These are phyloP conservation scores for Lagenidium giganteum DNA, from an alignment of 352 stramenopile genomes.

Conservation along the genomic window DNA sequence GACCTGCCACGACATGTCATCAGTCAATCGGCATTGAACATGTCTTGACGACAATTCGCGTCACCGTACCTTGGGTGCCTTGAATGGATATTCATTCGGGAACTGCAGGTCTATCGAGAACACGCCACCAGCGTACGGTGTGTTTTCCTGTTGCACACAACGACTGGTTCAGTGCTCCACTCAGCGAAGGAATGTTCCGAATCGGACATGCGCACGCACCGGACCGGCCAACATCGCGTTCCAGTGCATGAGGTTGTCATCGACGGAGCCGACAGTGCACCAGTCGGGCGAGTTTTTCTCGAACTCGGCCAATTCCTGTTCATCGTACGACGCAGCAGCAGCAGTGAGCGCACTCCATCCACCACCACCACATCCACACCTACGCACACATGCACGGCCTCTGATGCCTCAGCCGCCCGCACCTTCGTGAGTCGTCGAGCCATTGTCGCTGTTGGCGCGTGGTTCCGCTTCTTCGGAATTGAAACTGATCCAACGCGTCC, in stretches of 20 bases:
- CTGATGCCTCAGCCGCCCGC: slow-evolving; percentile 3
- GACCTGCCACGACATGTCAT: slow-evolving; percentile 26
- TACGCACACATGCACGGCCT: too few species aligned
- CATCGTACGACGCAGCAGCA: too few species aligned
- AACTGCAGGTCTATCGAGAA: slow-evolving; percentile 94
- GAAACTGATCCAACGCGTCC: too few species aligned
- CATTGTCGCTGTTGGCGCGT: too few species aligned
- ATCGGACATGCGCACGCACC: slow-evolving; percentile 40
- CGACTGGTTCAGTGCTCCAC: too few species aligned
- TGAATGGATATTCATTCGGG: slow-evolving; percentile 93
- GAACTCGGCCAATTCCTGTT: slow-evolving; percentile 82
- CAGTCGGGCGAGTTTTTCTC: slow-evolving; percentile 80
- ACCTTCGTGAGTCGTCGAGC: slow-evolving; percentile 72
- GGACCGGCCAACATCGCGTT: slow-evolving; percentile 79
- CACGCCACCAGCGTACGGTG: slow-evolving; percentile 76
- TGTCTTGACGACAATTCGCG: too few species aligned
- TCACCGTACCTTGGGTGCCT: slow-evolving; percentile 85
- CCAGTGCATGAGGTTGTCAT: slow-evolving; percentile 84
- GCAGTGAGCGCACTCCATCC: not conserved
- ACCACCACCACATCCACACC: too few species aligned
- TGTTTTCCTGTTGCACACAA: slow-evolving; percentile 71
- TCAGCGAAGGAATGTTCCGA: too few species aligned
- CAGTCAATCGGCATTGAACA: too few species aligned
- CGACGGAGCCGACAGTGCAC: slow-evolving; percentile 73
- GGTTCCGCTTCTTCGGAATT: too few species aligned